These are phyloP conservation scores for Eustoma russellianum DNA, from an alignment of 257 asterid species.

Conservation along the genomic window DNA sequence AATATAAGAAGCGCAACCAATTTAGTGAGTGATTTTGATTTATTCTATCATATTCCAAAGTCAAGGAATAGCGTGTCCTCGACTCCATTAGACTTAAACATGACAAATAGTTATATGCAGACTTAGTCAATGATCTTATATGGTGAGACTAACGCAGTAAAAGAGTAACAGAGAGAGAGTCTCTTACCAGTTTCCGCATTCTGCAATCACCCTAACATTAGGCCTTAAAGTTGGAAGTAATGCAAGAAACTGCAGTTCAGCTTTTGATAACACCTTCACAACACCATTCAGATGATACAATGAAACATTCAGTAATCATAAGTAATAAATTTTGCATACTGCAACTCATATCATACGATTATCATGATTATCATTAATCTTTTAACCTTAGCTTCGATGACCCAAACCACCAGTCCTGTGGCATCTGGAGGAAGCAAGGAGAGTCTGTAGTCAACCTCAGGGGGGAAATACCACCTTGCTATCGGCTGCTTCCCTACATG, in stretches of 20 bases:
- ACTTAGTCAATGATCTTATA: no score
- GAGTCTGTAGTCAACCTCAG: constrained; percentile 85
- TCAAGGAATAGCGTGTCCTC: no score
- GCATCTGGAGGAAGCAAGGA: constrained; percentile 75
- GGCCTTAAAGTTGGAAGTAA: constrained; percentile 74
- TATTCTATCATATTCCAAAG: no score
- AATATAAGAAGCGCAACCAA: no score
- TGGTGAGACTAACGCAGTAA: no score
- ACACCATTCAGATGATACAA: background rate
- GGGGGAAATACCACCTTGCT: constrained; percentile 90
- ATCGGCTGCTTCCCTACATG: constrained; percentile 87
- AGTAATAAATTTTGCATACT: no score
- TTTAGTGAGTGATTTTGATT: no score
- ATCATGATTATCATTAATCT: background rate
- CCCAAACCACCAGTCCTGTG: constrained; percentile 67
- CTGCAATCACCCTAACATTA: constrained; percentile 70
- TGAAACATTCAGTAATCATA: background rate
- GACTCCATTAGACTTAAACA: no score
- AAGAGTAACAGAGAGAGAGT: no score
- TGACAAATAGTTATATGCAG: no score
- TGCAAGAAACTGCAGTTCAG: constrained; percentile 22
- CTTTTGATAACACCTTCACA: constrained; percentile 48
- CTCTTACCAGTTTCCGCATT: constrained; percentile 75
- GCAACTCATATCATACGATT: background rate
- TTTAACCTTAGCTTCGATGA: constrained; percentile 73